phyloP scores from a whole-genome alignment of 257 asterid species.

The Jacaranda mimosifolia region DNA sequence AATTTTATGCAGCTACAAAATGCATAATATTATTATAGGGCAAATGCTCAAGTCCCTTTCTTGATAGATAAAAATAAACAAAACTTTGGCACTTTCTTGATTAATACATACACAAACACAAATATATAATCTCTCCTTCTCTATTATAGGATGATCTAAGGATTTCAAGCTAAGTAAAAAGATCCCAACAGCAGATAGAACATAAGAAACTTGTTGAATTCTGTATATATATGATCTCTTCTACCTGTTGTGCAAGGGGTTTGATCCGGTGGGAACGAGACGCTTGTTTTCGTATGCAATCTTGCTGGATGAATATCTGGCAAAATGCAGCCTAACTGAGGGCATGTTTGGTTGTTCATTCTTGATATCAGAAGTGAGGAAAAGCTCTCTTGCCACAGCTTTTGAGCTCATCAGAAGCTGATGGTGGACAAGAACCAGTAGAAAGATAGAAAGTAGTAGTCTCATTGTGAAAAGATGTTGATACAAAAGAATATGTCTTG shows the following conservation, averaged over 20 bases:
- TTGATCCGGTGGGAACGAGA: slow-evolving; percentile 69
- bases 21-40: slow-evolving; percentile 24
- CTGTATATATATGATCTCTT: not conserved
- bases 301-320: slow-evolving; percentile 46
- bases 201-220: not conserved
- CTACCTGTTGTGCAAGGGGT: slow-evolving; percentile 79
- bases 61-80: not conserved
- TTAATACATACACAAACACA: slow-evolving; percentile 26
- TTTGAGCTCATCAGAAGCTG: slow-evolving; percentile 41
- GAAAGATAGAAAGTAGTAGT: slow-evolving; percentile 31
- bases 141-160: not conserved
- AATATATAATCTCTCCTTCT: slow-evolving; percentile 4
- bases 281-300: slow-evolving; percentile 49
- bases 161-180: not conserved
- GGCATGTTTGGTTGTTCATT: not conserved
- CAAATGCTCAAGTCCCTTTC: slow-evolving; percentile 24
- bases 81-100: slow-evolving; percentile 27
- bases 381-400: slow-evolving; percentile 24
- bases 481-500: not conserved
- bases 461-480: slow-evolving; percentile 34
- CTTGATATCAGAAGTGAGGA: not conserved
- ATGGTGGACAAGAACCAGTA: slow-evolving; percentile 51
- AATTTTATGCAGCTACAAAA: not conserved
- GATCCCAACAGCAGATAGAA: not conserved
- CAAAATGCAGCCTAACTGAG: slow-evolving; percentile 52